Evolutionary conservation across 2,329 filamentous ascomycete species (phyloP), one percentile per base, ranked within the genome.

Genomic region (Acephala macrosclerotiorum): DNA sequence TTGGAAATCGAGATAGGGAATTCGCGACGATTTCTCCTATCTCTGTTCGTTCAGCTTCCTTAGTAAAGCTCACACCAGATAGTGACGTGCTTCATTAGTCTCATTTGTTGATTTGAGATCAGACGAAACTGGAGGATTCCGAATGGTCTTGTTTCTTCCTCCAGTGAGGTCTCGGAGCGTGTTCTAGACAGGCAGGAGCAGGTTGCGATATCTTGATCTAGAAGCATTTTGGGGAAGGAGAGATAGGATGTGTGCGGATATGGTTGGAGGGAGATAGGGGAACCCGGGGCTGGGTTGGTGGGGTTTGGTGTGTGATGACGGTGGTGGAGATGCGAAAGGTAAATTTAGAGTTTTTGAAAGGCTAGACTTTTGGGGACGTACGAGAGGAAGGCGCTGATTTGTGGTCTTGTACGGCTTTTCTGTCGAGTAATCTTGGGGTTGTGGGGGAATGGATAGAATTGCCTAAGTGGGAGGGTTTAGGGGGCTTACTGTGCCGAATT

Each of bases 181-280:
- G 22, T 53, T 29, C 12, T 18, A 29, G 12, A 18, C 18, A 33
- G 25, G 29, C 29, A 33, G 29, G 29, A 33, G 29, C 29, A 33
- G 9, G 29, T 5, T 9, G 9, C 29, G 29, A 12, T 20, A 49
- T 49, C n/a, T 26, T 11, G 45, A 49, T 22, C 22, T n/a, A 9
- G 45, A 22, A 12, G n/a, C 20, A 11, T 49, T 49, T 25, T 20
- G 5, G 49, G 49, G 11, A 53, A n/a, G 49, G n/a, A 12, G 49
- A 53, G 49, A 53, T 53, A 53, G 22, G 49, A 53, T 53, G 7
- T 29, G 49, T 29, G n/a, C 12, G 22, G 14, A 53, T 20, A 3
- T 16, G 25, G 49, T 53, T 53, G 29, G 49, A 18, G 26, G 49
- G 49, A 53, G 49, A 53, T 53, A 53, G 29, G 49, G 49, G 26